Evolutionary conservation across 768 basidiomycete species (phyloP).

Genomic region (Trametes meyenii): DNA sequence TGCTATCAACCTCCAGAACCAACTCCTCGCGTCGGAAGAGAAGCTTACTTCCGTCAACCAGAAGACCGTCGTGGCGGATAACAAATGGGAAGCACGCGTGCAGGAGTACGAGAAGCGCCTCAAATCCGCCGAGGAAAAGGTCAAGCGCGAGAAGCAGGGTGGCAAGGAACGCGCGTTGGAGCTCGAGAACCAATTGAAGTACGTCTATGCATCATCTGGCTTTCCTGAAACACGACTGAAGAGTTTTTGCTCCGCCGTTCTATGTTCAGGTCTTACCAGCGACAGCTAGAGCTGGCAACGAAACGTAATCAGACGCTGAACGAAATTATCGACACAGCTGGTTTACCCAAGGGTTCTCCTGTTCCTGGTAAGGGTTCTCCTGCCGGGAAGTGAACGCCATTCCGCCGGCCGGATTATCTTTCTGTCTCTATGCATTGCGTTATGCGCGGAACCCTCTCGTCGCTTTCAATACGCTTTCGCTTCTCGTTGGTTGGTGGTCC

Average conservation of each 20-base stretch:
- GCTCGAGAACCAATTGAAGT: conserved; percentile 74
- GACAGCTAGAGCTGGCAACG: conserved; percentile 58
- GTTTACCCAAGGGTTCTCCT: conserved; percentile 15
- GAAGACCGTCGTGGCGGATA: conserved; percentile 72
- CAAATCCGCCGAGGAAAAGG: conserved; percentile 84
- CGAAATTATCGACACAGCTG: conserved; percentile 44
- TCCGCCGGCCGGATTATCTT: not conserved
- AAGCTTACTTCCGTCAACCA: conserved; percentile 74
- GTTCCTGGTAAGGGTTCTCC: conserved; percentile 10
- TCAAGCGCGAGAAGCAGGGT: conserved; percentile 93
- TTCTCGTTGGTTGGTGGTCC: not conserved
- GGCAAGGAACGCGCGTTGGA: conserved; percentile 87
- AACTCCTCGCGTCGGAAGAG: conserved; percentile 81
- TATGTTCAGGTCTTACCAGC: conserved; percentile 17
- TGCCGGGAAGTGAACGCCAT: not conserved
- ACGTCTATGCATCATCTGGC: conserved; percentile 21
- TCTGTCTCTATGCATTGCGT: not conserved
- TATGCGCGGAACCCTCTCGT: not conserved
- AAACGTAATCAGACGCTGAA: conserved; percentile 66
- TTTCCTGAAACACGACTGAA: not conserved
- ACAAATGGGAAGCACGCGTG: conserved; percentile 94
- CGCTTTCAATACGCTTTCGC: conserved; percentile 13
- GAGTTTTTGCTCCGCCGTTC: too few species aligned
- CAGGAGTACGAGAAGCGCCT: conserved; percentile 86
- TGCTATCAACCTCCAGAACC: conserved; percentile 83